A percentile compares a stretch with the other conserved stretches of the same genome.
These are phyloP conservation scores for Avena insularis DNA, from an alignment of 176 grass and related monocot genomes.

Conservation along the genomic window DNA sequence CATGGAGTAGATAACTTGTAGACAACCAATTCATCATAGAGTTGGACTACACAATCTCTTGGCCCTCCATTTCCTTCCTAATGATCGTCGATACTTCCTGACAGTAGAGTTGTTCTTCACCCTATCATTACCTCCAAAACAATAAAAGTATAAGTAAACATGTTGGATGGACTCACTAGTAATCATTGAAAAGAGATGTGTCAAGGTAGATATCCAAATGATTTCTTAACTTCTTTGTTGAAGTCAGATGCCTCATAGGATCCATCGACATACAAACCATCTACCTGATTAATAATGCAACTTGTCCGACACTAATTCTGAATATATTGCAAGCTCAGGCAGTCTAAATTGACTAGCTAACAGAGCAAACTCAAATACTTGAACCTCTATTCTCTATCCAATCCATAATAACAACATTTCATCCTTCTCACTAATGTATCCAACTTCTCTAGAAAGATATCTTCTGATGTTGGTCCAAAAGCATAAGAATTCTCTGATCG, in stretches of 20 bases:
- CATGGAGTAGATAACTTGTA: slow-evolving; percentile 22
- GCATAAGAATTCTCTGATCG: slow-evolving; percentile 43
- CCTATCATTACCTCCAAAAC: slow-evolving; percentile 64
- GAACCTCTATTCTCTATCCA: slow-evolving; percentile 65
- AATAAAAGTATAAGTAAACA: slow-evolving; percentile 64
- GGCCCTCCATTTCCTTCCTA: slow-evolving; percentile 56
- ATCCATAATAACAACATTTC: slow-evolving; percentile 61
- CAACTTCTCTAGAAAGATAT: slow-evolving; percentile 72
- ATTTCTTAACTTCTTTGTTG: slow-evolving; percentile 65
- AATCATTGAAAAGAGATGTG: slow-evolving; percentile 68
- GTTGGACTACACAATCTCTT: slow-evolving; percentile 51
- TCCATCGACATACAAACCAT: slow-evolving; percentile 57
- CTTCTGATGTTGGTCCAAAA: slow-evolving; percentile 52
- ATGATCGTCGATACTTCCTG: slow-evolving; percentile 36
- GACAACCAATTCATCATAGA: slow-evolving; percentile 64
- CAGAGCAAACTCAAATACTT: slow-evolving; percentile 74
- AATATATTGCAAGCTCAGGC: slow-evolving; percentile 38
- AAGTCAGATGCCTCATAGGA: slow-evolving; percentile 62
- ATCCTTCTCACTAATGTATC: slow-evolving; percentile 67
- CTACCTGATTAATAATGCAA: slow-evolving; percentile 57
- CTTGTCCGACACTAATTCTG: slow-evolving; percentile 52
- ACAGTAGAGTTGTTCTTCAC: slow-evolving; percentile 51
- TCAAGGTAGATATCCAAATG: slow-evolving; percentile 59
- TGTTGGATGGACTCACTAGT: slow-evolving; percentile 52
- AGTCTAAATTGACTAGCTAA: slow-evolving; percentile 63